Base-by-base conservation (phyloP, 345 rosid genomes). In the Aurinia saxatilis region DNA sequence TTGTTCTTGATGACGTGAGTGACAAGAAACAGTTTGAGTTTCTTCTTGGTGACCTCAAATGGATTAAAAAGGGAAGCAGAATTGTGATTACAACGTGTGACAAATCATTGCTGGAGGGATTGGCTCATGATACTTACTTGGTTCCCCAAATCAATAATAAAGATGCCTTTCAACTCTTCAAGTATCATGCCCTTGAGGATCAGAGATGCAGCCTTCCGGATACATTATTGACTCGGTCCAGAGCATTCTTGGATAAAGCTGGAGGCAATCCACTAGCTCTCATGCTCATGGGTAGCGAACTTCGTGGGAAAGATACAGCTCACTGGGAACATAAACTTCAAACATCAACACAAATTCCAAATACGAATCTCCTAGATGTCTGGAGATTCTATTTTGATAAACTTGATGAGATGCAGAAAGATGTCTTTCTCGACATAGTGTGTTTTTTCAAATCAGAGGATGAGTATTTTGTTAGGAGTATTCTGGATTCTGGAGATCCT, bases 201-300 rank as follows among this genome's bases (percentile, higher is more conserved):
- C n/a, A n/a, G n/a, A n/a, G n/a, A n/a, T n/a, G n/a, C n/a, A n/a
- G n/a, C n/a, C n/a, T n/a, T n/a, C n/a, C n/a, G n/a, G n/a, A n/a
- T n/a, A n/a, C n/a, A n/a, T n/a, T n/a, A n/a, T n/a, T n/a, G n/a
- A n/a, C n/a, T n/a, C n/a, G 72, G 17, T 53, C 78, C 2, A 57
- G 38, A 3, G 41, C 4, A 13, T 57, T 70, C 15, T 60, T 70
- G 12, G 29, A 37, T 42, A 59, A 72, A 50, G 75, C 68, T 38
- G 2, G 56, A 12, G 82, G 84, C 0, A 36, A 72, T 13, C 84
- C 77, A 6, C 6, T 60, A 16, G 75, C 75, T 15, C 72, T 80
- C 10, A 67, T 18, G 19, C 57, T 56, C 8, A 11, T 78, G 30
- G 78, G 80, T n/a, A 55, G 23, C 2, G 63, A 35, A 6, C 60